Evolutionary conservation across 495 filamentous ascomycete species (phyloP), one percentile per base, ranked within the genome.

Genomic region (Aspergillus cavernicola): DNA sequence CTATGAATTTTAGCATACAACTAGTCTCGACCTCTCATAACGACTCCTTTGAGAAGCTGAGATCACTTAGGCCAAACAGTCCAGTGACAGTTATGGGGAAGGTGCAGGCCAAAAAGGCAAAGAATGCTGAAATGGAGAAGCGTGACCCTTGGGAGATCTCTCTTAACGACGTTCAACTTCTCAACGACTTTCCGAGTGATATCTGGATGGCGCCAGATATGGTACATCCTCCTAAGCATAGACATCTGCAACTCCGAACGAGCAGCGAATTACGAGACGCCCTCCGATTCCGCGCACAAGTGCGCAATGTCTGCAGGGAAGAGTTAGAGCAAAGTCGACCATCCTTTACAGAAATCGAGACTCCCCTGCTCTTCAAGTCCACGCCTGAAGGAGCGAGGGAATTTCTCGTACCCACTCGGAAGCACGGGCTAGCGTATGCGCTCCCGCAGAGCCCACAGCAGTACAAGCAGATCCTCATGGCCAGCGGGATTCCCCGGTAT

Each of bases 381-480:
- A 97, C 95, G 0, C 92, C 93, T 0, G 93, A 98, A 71, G 93
- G 93, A 8, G 95, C 93, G 1, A 75, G 92, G 23, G 93, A 98
- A 68, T 98, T 97, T 56, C 62, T 98, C n/a, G 91, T 98, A 3
- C 93, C 93, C 0, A 95, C 92, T 0, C 75, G 93, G 18, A 78
- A 75, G 16, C 77, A 73, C 23, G 90, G 89, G 0, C 65, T 85
- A 22, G 88, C 87, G 18, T 98, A 97, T 70, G 93, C 95, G 10
- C 69, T 98, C 20, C 91, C 93, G 0, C 93, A 98, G 62, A 97
- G 92, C 53, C 93, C 93, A 7, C 93, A 98, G 70, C 93, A 98
- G 66, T 97, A 96, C 67, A 98, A 98, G 68, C 93, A 98, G 70
- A 92, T 97, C 36, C 78, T 98, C 16, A 97, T 98, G 91, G 87